phyloP scores from a whole-genome alignment of 176 grass and related monocot species.

The Oryza coarctata region DNA sequence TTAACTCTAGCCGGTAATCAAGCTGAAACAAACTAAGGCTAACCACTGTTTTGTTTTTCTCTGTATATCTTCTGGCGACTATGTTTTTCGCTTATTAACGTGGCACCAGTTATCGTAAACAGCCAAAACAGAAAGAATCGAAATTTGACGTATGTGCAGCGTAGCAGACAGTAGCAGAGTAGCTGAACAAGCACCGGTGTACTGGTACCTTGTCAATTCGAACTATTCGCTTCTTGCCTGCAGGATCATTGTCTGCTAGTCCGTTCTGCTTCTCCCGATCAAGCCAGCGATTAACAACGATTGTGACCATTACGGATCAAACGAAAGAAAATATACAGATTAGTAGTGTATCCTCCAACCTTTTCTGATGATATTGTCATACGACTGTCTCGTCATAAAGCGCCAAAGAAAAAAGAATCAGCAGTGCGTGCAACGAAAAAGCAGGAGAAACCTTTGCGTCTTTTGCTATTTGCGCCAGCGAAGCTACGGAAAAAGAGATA shows the following conservation, averaged over 20 bases:
- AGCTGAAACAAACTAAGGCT: neutral
- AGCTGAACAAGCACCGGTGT: neutral
- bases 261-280: neutral
- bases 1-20: neutral
- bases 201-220: neutral
- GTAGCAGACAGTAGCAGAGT: slow-evolving; percentile 16
- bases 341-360: slow-evolving; percentile 8
- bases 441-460: slow-evolving; percentile 8
- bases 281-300: neutral
- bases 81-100: neutral
- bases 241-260: slow-evolving; percentile 8
- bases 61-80: neutral
- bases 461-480: slow-evolving; percentile 26
- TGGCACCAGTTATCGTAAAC: neutral
- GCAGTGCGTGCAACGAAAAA: slow-evolving; percentile 15
- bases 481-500: neutral
- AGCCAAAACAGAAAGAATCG: neutral
- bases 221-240: neutral
- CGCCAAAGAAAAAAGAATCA: slow-evolving; percentile 29
- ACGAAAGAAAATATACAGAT: neutral
- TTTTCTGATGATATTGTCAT: slow-evolving; percentile 14
- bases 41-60: neutral
- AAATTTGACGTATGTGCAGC: slow-evolving; percentile 13
- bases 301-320: neutral
- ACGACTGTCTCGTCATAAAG: slow-evolving; percentile 41